These are phyloP conservation scores for Backusella westeae DNA, from an alignment of 192 early-diverging fungal genomes.

Conservation along the genomic window DNA sequence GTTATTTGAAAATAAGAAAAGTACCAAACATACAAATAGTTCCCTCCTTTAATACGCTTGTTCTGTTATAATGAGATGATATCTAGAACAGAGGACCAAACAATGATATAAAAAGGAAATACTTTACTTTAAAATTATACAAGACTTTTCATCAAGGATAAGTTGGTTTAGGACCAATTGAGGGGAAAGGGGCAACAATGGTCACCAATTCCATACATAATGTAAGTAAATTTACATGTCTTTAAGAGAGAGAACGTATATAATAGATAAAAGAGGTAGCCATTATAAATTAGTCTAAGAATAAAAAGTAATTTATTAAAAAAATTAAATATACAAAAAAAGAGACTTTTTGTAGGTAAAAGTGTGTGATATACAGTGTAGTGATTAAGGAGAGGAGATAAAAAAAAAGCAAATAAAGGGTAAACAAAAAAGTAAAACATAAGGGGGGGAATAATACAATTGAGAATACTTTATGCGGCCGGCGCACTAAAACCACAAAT, in stretches of 20 bases:
- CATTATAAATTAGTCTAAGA: not conserved
- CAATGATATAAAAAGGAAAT: too few relatives aligned
- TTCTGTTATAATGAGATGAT: not conserved
- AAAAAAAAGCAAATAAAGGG: not conserved
- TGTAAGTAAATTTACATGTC: not conserved
- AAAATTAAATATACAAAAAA: not conserved
- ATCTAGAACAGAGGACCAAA: not conserved
- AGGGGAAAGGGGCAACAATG: too few relatives aligned
- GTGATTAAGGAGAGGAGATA: too few relatives aligned
- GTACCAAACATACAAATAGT: not conserved
- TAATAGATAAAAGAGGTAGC: not conserved
- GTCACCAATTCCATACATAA: not conserved
- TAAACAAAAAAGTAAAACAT: not conserved
- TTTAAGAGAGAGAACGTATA: not conserved
- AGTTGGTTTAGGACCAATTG: too few relatives aligned
- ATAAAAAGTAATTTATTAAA: not conserved
- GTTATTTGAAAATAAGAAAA: not conserved
- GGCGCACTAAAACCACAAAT: slow-evolving; percentile 34
- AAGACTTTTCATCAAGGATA: too few relatives aligned
- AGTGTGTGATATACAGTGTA: not conserved
- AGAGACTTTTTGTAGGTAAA: not conserved
- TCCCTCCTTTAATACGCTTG: not conserved
- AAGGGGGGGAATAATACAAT: slow-evolving; percentile 16
- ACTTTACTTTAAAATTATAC: too few relatives aligned
- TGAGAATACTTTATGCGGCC: slow-evolving; percentile 28